These are phyloP conservation scores for Fusarium temperatum DNA, from an alignment of 2,329 filamentous ascomycete genomes.

Conservation along the genomic window DNA sequence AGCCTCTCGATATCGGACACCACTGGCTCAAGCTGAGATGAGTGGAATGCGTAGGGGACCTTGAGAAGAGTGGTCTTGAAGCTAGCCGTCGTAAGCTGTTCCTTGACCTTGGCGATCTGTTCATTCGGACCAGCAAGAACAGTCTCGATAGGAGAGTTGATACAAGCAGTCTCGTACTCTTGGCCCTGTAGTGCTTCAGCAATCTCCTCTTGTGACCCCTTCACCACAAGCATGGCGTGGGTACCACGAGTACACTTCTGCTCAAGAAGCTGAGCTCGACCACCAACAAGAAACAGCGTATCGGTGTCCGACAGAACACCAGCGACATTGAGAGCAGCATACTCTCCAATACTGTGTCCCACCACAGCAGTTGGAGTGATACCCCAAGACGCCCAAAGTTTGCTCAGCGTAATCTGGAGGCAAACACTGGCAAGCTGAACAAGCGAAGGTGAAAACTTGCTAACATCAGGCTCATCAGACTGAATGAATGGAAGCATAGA, in stretches of 20 bases:
- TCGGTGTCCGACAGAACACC: slow-evolving; percentile 70
- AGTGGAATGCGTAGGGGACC: slow-evolving; percentile 51
- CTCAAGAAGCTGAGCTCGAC: slow-evolving; percentile 65
- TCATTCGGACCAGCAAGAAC: slow-evolving; percentile 51
- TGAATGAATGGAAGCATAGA: slow-evolving; percentile 43
- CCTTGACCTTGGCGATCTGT: slow-evolving; percentile 11
- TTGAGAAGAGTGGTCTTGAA: slow-evolving; percentile 48
- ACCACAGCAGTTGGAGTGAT: slow-evolving; percentile 55
- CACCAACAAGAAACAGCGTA: slow-evolving; percentile 69
- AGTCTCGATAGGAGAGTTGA: slow-evolving; percentile 70
- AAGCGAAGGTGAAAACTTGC: slow-evolving; percentile 30
- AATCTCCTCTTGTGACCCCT: slow-evolving; percentile 27
- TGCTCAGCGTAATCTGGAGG: slow-evolving; percentile 54
- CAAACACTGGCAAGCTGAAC: slow-evolving; percentile 52
- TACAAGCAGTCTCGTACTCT: slow-evolving; percentile 59
- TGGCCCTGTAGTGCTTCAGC: slow-evolving; percentile 14
- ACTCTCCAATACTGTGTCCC: slow-evolving; percentile 55
- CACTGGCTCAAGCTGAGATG: slow-evolving; percentile 51
- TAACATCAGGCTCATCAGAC: slow-evolving; percentile 19
- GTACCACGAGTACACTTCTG: slow-evolving; percentile 57
- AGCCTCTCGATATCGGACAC: slow-evolving; percentile 56
- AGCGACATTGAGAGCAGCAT: slow-evolving; percentile 63
- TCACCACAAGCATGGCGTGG: slow-evolving; percentile 50
- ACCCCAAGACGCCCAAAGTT: slow-evolving; percentile 52
- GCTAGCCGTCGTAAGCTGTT: slow-evolving; percentile 1